Base-by-base conservation (phyloP, 495 filamentous ascomycete species). In the Chaetomium tenue region DNA sequence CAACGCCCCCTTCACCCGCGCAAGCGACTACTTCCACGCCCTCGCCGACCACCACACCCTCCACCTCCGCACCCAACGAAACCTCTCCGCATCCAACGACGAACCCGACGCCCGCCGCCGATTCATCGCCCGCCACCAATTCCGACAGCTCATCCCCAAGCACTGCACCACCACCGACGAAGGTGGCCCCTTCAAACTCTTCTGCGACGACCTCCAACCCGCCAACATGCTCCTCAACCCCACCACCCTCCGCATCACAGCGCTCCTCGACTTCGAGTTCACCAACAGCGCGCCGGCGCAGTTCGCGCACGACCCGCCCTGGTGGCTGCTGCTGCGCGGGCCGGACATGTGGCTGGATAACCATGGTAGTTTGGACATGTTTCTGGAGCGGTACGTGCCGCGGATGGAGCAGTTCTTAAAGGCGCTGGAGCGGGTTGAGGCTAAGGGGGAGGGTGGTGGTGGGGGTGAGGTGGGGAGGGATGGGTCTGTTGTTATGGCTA, bases 191-290 rank as follows among this genome's bases (percentile, higher is more conserved):
- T 79, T 76, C 69, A 72, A 69, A 68, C 66, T 71, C 67, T 81
- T 76, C 71, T 79, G 73, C 65, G 76, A 79, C 67, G 76, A 79
- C 63, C 61, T 81, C 56, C 73, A 68, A 61, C 75, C 77, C 28
- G 68, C 71, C 53, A 79, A 79, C 67, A 79, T 79, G 69, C 75
- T 79, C 62, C 65, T 73, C 58, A 60, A 81, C 69, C 72, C 69
- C 37, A 60, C 74, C 63, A 78, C 75, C 63, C 69, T 78, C 50
- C 72, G 61, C 28, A 78, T 81, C 60, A 78, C 75, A 46, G 76
- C 74, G 39, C 66, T 78, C 47, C 53, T 79, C 57, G 77, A 80
- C 69, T 73, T 72, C n/a, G 76, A 80, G 65, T 81, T 79, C 61
- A 76, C 76, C 56, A 76, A 79, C 69, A 66, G 60, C 61, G 73